These are phyloP conservation scores for Durusdinium trenchii DNA, from an alignment of 73 alveolate genomes.

Conservation along the genomic window DNA sequence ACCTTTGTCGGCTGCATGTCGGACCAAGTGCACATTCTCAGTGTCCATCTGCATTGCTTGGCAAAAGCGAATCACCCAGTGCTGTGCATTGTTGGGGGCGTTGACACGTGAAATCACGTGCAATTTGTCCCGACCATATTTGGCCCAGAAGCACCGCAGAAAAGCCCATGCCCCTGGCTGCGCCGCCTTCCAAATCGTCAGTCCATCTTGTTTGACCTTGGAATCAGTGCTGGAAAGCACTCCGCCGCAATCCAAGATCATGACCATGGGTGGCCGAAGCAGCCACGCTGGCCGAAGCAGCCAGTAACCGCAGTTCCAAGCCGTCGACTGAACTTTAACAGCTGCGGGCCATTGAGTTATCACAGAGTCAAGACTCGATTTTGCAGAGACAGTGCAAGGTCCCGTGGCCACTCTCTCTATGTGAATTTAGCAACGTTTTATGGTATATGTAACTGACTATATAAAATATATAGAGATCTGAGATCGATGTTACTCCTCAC, in stretches of 20 bases:
- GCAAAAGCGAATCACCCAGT: neutral
- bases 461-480: too few species aligned
- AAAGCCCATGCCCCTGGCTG: neutral
- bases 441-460: too few species aligned
- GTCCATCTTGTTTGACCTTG: neutral
- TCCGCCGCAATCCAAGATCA: neutral
- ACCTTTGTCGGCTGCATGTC: too few species aligned
- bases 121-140: neutral
- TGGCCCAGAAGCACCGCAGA: neutral
- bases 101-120: neutral
- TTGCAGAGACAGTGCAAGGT: too few species aligned
- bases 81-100: neutral
- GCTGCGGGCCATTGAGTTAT: neutral
- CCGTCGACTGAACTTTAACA: neutral
- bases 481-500: too few species aligned
- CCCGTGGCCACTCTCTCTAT: too few species aligned
- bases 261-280: neutral
- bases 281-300: slow-evolving; percentile 11
- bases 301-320: neutral
- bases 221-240: neutral
- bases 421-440: too few species aligned
- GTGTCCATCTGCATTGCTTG: neutral
- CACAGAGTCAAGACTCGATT: too few species aligned
- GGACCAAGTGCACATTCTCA: too few species aligned
- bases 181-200: neutral